Base-by-base conservation (phyloP, 805 yeast species). In the Pichia manshurica region DNA sequence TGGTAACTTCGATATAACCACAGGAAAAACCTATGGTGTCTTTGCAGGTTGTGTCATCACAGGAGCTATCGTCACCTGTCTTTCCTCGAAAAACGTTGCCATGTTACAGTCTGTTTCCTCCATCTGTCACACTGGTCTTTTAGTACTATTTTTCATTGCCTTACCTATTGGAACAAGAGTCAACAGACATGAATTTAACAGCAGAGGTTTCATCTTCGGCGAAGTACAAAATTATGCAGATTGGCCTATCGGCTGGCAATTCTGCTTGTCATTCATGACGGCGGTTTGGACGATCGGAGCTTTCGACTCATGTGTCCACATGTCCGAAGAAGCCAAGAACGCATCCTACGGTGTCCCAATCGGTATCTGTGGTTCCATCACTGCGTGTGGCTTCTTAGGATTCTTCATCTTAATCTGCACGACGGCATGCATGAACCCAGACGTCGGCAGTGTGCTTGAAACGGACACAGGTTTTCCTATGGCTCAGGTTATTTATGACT, bases 281-380 rank as follows among this genome's bases (percentile, higher is more conserved):
- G 77, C 81, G 1, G 73, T 81, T 44, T 82, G 89, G 88, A 80
- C 86, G 15, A 81, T 82, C 58, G 84, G 85, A 31, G 79, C 82
- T 0, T 82, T 81, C 61, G 88, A 82, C 61, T 76, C 84, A 2
- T 78, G 82, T 56, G 79, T 82, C 42, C 87, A 82, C 65, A 77
- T 81, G 77, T 70, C 82, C 15, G 89, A 82, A 60, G 88, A 82
- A 62, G 83, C 84, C 13, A 68, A 68, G 47, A 75, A 80, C 58
- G 82, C 87, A 17, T 68, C 78, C 7, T 68, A 69, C 41, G 77
- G 84, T 15, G 79, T 81, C 3, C 87, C 88, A 7, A 63, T 75
- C 44, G 87, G 87, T 39, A 81, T 83, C 37, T 62, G 77, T 23
- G 72, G 79, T 20, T 74, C 85, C 8, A 78, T 80, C 44, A 50